A percentile compares a stretch with the other conserved stretches of the same genome.
Conservation (phyloP, 805 yeast species). For the Yamadazyma scolyti region DNA sequence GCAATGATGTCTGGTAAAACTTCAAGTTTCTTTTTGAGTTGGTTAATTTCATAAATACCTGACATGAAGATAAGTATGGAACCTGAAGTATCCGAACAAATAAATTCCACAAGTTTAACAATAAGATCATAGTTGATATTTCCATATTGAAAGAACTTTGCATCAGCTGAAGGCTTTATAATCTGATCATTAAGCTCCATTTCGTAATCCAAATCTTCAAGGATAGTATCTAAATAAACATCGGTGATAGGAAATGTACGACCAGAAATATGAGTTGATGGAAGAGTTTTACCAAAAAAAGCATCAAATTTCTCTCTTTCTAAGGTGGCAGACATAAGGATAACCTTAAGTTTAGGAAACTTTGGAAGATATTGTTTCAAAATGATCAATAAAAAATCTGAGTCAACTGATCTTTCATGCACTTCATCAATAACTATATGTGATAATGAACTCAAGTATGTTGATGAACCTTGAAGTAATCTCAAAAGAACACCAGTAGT, state of each 20-base stretch:
- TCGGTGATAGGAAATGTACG: slow-evolving; percentile 90
- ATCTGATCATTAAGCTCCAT: slow-evolving; percentile 41
- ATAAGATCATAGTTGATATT: slow-evolving; percentile 74
- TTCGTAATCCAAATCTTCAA: slow-evolving; percentile 55
- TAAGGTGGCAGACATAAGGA: slow-evolving; percentile 94
- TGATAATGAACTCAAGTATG: slow-evolving; percentile 52
- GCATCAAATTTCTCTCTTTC: slow-evolving; percentile 61
- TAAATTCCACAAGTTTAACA: slow-evolving; percentile 33
- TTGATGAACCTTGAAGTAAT: slow-evolving; percentile 58
- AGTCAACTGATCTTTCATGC: slow-evolving; percentile 92
- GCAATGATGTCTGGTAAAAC: slow-evolving; percentile 15
- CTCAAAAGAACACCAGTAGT: slow-evolving; percentile 91
- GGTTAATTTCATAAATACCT: slow-evolving; percentile 83
- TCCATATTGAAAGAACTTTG: slow-evolving; percentile 62
- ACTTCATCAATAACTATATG: slow-evolving; percentile 90
- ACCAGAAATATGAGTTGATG: slow-evolving; percentile 83
- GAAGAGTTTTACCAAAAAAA: slow-evolving; percentile 53
- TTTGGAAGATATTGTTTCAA: slow-evolving; percentile 57
- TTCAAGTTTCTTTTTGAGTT: slow-evolving; percentile 22
- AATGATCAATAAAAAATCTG: slow-evolving; percentile 78
- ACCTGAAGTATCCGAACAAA: slow-evolving; percentile 42
- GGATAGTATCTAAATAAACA: slow-evolving; percentile 63
- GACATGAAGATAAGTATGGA: slow-evolving; percentile 84
- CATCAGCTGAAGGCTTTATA: slow-evolving; percentile 58
- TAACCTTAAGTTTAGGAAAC: slow-evolving; percentile 56